These are phyloP conservation scores for Moesziomyces antarcticus DNA, from an alignment of 1,284 basidiomycete species.

Conservation along the genomic window DNA sequence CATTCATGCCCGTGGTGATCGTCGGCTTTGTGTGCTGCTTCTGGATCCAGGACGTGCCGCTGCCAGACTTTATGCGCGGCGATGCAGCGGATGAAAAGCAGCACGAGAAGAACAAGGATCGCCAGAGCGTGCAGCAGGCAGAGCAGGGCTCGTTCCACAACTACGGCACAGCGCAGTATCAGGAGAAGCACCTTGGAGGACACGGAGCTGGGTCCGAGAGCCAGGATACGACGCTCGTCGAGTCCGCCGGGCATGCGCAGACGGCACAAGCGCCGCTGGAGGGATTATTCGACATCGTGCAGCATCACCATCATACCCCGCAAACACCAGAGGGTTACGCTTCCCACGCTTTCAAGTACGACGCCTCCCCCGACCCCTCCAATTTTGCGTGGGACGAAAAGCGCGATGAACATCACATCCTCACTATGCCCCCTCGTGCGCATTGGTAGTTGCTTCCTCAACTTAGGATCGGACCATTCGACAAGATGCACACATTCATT, in stretches of 20 bases:
- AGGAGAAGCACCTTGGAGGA: background rate
- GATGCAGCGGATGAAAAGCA: background rate
- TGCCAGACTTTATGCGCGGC: slow-evolving; percentile 45
- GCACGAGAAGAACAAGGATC: background rate
- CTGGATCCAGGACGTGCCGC: slow-evolving; percentile 49
- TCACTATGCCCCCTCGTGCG: slow-evolving; percentile 11
- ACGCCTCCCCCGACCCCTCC: slow-evolving; percentile 1
- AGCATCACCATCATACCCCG: slow-evolving; percentile 1
- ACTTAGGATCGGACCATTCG: too few relatives aligned
- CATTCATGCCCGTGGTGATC: slow-evolving; percentile 42
- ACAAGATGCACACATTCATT: background rate
- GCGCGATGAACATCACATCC: background rate
- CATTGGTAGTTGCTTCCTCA: slow-evolving; percentile 2
- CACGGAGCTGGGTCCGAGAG: background rate
- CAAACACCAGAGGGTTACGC: slow-evolving; percentile 23
- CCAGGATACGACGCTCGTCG: slow-evolving; percentile 24
- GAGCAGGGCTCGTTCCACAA: slow-evolving; percentile 8
- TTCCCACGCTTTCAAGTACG: slow-evolving; percentile 10
- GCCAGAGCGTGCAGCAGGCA: background rate
- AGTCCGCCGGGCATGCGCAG: slow-evolving; percentile 3
- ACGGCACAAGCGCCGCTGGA: background rate
- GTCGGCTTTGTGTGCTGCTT: slow-evolving; percentile 43
- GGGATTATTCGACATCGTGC: background rate
- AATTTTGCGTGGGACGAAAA: slow-evolving; percentile 11
- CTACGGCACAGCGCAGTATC: background rate